Base-by-base conservation (phyloP, 2,329 filamentous ascomycete species). In the Plenodomus tracheiphilus region DNA sequence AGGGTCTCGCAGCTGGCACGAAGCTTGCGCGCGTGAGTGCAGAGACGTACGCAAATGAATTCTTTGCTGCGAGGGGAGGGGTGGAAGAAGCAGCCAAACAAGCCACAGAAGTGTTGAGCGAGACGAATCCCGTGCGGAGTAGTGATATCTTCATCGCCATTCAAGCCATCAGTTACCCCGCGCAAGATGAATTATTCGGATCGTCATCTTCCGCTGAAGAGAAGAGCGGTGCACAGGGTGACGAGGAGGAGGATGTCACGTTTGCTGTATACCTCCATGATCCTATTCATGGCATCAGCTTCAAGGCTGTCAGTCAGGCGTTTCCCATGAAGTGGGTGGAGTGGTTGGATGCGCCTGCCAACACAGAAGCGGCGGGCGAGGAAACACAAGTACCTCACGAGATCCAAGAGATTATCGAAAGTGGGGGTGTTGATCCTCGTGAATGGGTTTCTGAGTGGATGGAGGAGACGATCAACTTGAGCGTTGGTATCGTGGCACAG, bases 381-480 rank as follows among this genome's bases (percentile, higher is more conserved):
- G 79, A 80, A 20, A 75, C 81, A 37, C 74, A 77, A 77, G 73
- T 92, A 28, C 93, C 94, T 0, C 87, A 90, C 21, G 91, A 92
- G 66, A 97, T 99, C 62, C 81, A 83, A 18, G 89, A 93, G 58
- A 96, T 97, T 55, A 84, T 99, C 41, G 77, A 82, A 47, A 78
- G 74, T 43, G 85, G 85, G 15, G 85, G 84, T 9, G 90, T 97
- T 2, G 94, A 99, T 67, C 94, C 94, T 0, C 82, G 94, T 49
- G 94, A 99, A 72, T 99, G 94, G 94, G 89, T 96, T 32, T 88
- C 92, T 2, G 94, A 97, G 73, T 99, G 94, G 94, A 82, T 99
- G 39, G 93, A 97, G 75, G 93, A 97, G 75, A 77, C 86, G 0
- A 79, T 99, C 25, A 85, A 80, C 35, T 77, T 97, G 41, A 83